Evolutionary conservation across 495 filamentous ascomycete genomes (phyloP), one percentile per base, ranked within the genome.

Genomic region (Letharia lupina): DNA sequence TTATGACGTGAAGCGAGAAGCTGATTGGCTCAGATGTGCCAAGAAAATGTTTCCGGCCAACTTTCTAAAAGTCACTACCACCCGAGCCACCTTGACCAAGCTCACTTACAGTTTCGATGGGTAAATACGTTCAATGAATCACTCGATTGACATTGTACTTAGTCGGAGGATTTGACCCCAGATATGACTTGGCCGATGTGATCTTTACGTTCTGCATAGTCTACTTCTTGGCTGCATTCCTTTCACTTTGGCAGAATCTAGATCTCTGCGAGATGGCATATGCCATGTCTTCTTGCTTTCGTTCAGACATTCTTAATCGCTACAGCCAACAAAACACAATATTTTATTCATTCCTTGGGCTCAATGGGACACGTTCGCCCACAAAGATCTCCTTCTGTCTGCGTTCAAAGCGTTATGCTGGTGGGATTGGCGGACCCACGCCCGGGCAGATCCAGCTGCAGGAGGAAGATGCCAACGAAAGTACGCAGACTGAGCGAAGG

Each of bases 341-440:
- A 35, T 6, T 18, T 1, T 35, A 35, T 56, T 56, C 10, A 18
- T 33, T 11, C 33, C 33, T 37, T 37, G 33, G 16, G 7, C 28
- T 37, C 15, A n/a, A 0, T 37, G 28, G 54, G 33, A 33, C 7
- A 37, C 13, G 15, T 5, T 37, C 33, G 33, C 18, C 31, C 8
- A 57, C 33, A 6, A 20, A 7, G 5, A 37, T n/a, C 3, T 20
- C 33, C 6, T 9, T 37, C 20, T 35, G 33, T n/a, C 54, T 7
- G 33, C 33, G 2, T 20, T 57, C 54, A 13, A 66, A 59, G 41
- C 58, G 60, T 31, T 61, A 68, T 62, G 65, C 52, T 44, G 67
- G 69, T 45, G 66, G 70, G 13, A 56, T 41, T 35, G 64, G 50
- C 39, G 70, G 68, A 58, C 70, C 68, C 20, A 48, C 56, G 7